Evolutionary conservation across 73 alveolate species (phyloP), one percentile per base, ranked within the genome.

Genomic region (Paramecium biaurelia): DNA sequence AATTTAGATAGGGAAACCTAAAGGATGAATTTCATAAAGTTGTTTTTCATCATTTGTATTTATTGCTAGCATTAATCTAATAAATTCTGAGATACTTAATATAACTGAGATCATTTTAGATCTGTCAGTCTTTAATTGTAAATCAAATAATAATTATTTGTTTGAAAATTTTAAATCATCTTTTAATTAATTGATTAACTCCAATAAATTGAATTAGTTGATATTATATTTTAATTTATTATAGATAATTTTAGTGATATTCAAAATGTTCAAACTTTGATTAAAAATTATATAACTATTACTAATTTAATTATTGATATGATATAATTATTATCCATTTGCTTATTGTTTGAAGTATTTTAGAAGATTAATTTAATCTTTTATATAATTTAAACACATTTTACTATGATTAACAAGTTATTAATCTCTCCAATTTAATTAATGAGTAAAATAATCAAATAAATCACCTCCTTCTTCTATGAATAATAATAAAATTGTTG

Each of bases 391-490:
- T 37, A 74, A 23, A 14, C 37, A 37, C 59, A 74, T 37, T 74
- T 74, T 74, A 37, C 67, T 41, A 74, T 74, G 57, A 74, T 74
- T 74, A 20, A 41, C 45, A 15, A 41, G 37, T 74, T 74, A 74
- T 37, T 74, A 37, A 74, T 74, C 87, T 74, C 87, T 74, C 87
- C 87, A 74, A 9, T 37, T 10, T 11, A 74, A 23, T 74, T 74
- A 34, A 37, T 37, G 34, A 23, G 37, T 21, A 14, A 74, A 74
- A 23, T 20, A 74, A 35, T 74, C 87, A 41, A 28, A 74, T 37
- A 37, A 37, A 21, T 74, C 58, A 9, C 59, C 87, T 4, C 57
- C 45, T 37, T 37, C 37, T 15, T 74, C 87, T 12, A 37, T 41
- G 4, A 74, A 74, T 37, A 74, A 74, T 21, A 74, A 74, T 10